Base-by-base conservation (phyloP, 129 eudicot genomes). In the Heracleum sosnowskyi region DNA sequence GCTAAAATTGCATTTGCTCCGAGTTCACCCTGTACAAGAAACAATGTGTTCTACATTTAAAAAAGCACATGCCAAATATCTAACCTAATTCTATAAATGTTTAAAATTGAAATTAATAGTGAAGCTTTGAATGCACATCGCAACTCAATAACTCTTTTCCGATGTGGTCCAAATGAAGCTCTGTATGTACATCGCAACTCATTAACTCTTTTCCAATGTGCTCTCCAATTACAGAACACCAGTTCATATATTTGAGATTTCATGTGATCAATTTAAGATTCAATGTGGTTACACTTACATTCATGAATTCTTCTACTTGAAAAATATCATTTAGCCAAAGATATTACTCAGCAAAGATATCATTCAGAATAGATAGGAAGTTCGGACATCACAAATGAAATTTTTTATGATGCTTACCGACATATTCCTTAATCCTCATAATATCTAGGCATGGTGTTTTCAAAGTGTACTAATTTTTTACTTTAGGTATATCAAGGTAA, bases 1-100 rank as follows among this genome's bases (percentile, higher is more conserved):
- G 98, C 98, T 77, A 94, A 80, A 81, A 91, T 94, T 76, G 98
- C 98, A 88, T 94, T 94, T 66, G 92, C 97, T 77, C 98, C 97
- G 75, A 95, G 97, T 78, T 95, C 98, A 78, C 94, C 92, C 98
- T 95, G 82, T 51, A 82, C 78, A 73, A 68, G 40, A 78, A 31
- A 5, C 22, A 36, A 13, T 53, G 2, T 18, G 12, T 39, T 57
- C 33, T 36, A 16, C 53, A 35, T 17, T 77, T 9, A 37, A n/a
- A 2, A 12, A n/a, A 29, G 9, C 10, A 24, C 20, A 77, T 26
- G 29, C 2, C 36, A 34, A 53, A 7, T 51, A 4, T 73, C 36
- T 24, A 11, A 69, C 26, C 41, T 35, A 69, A 69, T 69, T 34
- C 74, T 33, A 69, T 4, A 16, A 35, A 33, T 35, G 60, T 18